Conservation (phyloP, 192 early-diverging fungal genomes). For the Dimargaris cristalligena region DNA sequence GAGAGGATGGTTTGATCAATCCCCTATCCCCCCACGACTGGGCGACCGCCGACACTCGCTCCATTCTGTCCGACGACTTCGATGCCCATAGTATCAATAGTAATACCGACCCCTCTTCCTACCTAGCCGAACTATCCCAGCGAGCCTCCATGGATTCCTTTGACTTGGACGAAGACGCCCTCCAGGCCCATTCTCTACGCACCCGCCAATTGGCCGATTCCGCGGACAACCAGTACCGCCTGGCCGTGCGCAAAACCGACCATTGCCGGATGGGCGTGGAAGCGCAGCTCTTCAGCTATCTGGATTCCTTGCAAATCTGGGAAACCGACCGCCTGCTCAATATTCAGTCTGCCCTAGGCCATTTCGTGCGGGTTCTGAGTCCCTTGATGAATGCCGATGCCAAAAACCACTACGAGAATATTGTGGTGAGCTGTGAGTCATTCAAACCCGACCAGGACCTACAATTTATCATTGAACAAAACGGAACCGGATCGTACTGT, state of each 20-base stretch:
- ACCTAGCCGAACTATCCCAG: too few relatives aligned
- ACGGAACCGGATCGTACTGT: conserved; percentile 46
- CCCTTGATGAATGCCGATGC: conserved; percentile 26
- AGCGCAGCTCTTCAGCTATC: conserved; percentile 37
- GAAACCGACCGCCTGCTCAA: conserved; percentile 33
- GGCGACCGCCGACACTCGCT: too few relatives aligned
- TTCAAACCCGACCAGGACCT: conserved; percentile 63
- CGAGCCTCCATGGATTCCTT: conserved; percentile 1
- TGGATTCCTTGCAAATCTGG: conserved; percentile 32
- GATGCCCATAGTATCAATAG: too few relatives aligned
- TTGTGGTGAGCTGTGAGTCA: conserved; percentile 42
- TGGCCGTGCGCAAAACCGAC: conserved; percentile 44
- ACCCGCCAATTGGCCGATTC: conserved; percentile 41
- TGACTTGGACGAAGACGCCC: conserved; percentile 17
- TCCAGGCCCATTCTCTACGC: conserved; percentile 24
- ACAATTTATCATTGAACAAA: conserved; percentile 57
- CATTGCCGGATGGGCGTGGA: conserved; percentile 48
- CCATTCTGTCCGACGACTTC: too few relatives aligned
- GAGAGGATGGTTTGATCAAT: too few relatives aligned
- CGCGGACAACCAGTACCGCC: conserved; percentile 45
- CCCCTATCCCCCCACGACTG: too few relatives aligned
- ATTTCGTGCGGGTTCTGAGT: conserved; percentile 21
- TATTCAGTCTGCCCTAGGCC: conserved; percentile 25
- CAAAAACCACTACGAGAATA: conserved; percentile 39
- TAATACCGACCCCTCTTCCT: too few relatives aligned